Base-by-base conservation (phyloP, 2,329 filamentous ascomycete genomes). In the Ramularia endophylla region DNA sequence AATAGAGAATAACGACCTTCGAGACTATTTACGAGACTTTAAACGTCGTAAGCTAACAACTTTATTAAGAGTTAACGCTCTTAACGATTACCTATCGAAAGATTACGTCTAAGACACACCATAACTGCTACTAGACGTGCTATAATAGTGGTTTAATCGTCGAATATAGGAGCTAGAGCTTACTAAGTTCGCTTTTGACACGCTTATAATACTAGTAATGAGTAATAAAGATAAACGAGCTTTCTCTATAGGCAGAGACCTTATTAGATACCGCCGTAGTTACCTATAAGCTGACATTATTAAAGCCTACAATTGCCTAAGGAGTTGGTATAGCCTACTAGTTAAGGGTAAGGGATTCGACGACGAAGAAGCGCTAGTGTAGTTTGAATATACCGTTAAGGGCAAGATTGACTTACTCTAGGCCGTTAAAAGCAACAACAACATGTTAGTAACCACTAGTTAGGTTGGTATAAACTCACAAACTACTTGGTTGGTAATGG, bases 1-100 rank as follows among this genome's bases (percentile, higher is more conserved):
- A n/a, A 12, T 29, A 12, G 27, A 31, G 29, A 31, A 16, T 16
- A 16, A 31, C 29, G 29, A 31, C 29, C 29, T 31, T n/a, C 17
- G 17, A 13, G 29, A 31, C 2, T 13, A 31, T 16, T 16, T 31
- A 13, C 29, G 29, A 13, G 29, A 31, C 2, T 31, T 31, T 31
- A 31, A 31, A 31, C 29, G 12, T 15, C 29, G 29, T 31, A 31
- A 31, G 17, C 29, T 31, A n/a, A n/a, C n/a, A n/a, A n/a, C n/a
- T n/a, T n/a, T n/a, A n/a, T n/a, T n/a, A n/a, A n/a, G n/a, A n/a
- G n/a, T n/a, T n/a, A n/a, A n/a, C n/a, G n/a, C n/a, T n/a, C n/a
- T n/a, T n/a, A n/a, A n/a, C n/a, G n/a, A 34, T 16, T 34, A 34
- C 16, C 5, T 34, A 11, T 34, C 31, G 4, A 34, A 12, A 5